A percentile compares a stretch with the other conserved stretches of the same genome.
These are phyloP conservation scores for Stereum hirsutum DNA, from an alignment of 1,284 basidiomycete species.

Conservation along the genomic window DNA sequence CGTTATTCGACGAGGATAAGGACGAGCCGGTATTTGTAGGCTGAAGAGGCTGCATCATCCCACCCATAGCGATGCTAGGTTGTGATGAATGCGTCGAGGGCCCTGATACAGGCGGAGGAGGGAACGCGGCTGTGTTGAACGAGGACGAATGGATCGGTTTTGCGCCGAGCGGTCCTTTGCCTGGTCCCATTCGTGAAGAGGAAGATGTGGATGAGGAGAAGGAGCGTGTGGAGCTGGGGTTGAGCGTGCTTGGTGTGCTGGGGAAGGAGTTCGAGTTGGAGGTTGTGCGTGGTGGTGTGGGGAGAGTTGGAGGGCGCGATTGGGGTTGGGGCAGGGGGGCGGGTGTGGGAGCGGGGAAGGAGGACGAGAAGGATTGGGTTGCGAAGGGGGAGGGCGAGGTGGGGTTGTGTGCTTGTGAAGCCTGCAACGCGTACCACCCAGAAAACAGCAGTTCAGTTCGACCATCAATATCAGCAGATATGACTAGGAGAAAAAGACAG, in stretches of 20 bases:
- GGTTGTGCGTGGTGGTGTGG: constrained; percentile 26
- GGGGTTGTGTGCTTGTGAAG: too few species aligned
- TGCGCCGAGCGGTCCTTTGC: constrained; percentile 27
- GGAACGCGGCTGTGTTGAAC: constrained; percentile 24
- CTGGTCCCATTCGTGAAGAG: too few species aligned
- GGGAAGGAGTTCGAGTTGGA: background rate
- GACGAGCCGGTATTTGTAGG: constrained; percentile 10
- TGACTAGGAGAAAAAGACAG: constrained; percentile 5
- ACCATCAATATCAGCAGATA: too few species aligned
- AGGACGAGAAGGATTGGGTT: too few species aligned
- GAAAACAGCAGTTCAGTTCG: too few species aligned
- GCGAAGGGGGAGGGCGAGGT: too few species aligned
- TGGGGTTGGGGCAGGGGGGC: constrained; percentile 11
- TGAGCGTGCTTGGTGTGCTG: constrained; percentile 17
- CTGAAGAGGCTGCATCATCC: constrained; percentile 9
- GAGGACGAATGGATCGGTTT: constrained; percentile 26
- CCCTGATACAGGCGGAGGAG: constrained; percentile 15
- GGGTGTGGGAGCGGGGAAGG: constrained; percentile 16
- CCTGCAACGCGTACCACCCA: too few species aligned
- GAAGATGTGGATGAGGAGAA: too few species aligned
- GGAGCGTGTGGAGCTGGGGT: too few species aligned
- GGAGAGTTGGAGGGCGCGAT: constrained; percentile 26
- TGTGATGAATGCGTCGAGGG: background rate
- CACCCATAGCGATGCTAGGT: too few species aligned
- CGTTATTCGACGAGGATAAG: background rate